These are phyloP conservation scores for Stephanodiscus triporus DNA, from an alignment of 108 stramenopile genomes.

Conservation along the genomic window DNA sequence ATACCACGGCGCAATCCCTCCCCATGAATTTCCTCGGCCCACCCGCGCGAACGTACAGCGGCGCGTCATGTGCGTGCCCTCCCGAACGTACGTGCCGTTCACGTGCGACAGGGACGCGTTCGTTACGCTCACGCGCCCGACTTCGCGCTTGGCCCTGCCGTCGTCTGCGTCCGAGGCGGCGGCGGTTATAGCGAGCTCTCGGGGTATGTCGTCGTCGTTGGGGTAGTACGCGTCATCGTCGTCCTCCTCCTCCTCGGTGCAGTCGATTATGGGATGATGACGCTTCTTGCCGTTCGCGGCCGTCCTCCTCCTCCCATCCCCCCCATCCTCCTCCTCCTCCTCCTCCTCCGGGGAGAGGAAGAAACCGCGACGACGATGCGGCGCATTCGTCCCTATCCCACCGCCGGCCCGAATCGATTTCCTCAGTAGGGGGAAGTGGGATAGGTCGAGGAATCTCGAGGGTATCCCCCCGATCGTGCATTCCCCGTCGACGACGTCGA, in stretches of 20 bases:
- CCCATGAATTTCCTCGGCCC: conserved; percentile 51
- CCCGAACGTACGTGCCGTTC: conserved; percentile 50
- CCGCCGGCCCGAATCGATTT: not conserved
- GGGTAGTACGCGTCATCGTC: not conserved
- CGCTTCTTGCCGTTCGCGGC: not conserved
- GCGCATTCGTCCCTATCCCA: not conserved
- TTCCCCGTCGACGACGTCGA: not conserved
- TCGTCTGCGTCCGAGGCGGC: not conserved
- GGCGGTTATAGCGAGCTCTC: not conserved
- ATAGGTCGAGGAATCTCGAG: conserved; percentile 35
- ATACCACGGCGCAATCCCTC: conserved; percentile 39
- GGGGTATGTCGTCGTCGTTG: not conserved
- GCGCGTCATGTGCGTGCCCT: conserved; percentile 26
- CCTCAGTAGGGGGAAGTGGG: conserved; percentile 30
- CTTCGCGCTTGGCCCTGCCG: conserved; percentile 12
- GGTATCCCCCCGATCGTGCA: conserved; percentile 42
- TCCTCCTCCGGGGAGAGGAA: conserved; percentile 3
- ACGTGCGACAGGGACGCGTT: conserved; percentile 41
- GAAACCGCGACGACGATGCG: not conserved
- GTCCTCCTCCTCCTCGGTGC: conserved; percentile 25
- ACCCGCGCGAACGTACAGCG: conserved; percentile 41
- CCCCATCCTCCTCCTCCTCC: not conserved
- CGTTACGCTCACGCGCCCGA: conserved; percentile 23
- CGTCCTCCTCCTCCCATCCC: not conserved
- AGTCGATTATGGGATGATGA: conserved; percentile 29